These are phyloP conservation scores for Pythium grandisporangium DNA, from an alignment of 352 stramenopile species.

Conservation along the genomic window DNA sequence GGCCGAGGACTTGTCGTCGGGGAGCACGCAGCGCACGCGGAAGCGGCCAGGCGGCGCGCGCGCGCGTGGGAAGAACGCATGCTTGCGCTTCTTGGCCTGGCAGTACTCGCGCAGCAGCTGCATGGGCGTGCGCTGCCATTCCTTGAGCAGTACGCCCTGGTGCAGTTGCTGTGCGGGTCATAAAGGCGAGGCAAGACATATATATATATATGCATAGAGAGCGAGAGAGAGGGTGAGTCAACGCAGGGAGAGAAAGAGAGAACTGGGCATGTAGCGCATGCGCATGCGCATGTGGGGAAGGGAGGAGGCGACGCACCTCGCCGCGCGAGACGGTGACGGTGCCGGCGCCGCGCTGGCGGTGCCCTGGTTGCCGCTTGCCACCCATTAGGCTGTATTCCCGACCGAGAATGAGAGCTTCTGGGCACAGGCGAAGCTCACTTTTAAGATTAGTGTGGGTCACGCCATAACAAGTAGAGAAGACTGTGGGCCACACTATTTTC, in stretches of 20 bases:
- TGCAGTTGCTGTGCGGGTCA: constrained; percentile 23
- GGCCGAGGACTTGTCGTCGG: constrained; percentile 88
- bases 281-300: constrained; percentile 1
- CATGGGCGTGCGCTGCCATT: constrained; percentile 92
- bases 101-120: constrained; percentile 92
- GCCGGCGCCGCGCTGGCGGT: constrained; percentile 83
- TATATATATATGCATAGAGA: too few species aligned
- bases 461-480: too few species aligned
- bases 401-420: too few species aligned
- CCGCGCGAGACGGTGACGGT: constrained; percentile 79
- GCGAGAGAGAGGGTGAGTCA: not conserved
- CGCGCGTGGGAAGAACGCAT: constrained; percentile 55
- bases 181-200: too few species aligned
- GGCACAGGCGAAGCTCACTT: not conserved
- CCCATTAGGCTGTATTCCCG: too few species aligned
- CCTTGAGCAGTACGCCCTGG: constrained; percentile 87
- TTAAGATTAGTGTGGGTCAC: too few species aligned
- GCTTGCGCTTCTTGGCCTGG: constrained; percentile 86
- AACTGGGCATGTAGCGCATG: not conserved
- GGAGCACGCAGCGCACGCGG: constrained; percentile 80
- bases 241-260: constrained; percentile 1
- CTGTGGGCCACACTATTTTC: too few species aligned
- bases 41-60: constrained; percentile 25
- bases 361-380: constrained; percentile 24
- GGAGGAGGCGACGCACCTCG: constrained; percentile 26